A percentile compares a stretch with the other conserved stretches of the same genome.
phyloP scores from a whole-genome alignment of 495 filamentous ascomycete genomes.

The Annulohypoxylon maeteangense region DNA sequence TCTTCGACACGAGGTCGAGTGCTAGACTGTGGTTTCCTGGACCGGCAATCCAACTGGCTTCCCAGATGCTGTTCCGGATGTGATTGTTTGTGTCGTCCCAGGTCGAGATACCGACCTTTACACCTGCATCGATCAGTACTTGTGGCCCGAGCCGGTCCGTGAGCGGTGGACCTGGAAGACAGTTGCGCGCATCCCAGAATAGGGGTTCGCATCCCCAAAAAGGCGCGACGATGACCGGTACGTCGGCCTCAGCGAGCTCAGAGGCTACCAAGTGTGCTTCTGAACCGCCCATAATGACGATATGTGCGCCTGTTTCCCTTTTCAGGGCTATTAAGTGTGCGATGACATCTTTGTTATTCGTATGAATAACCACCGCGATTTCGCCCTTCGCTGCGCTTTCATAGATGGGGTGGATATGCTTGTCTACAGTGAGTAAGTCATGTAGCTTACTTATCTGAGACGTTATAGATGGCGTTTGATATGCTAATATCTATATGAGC shows the following conservation, averaged over 20 bases:
- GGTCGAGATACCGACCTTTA: constrained; percentile 39
- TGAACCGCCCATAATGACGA: constrained; percentile 30
- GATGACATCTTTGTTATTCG: constrained; percentile 37
- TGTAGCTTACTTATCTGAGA: constrained; percentile 30
- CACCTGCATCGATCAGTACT: constrained; percentile 51
- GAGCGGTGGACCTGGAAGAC: constrained; percentile 48
- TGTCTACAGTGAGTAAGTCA: constrained; percentile 31
- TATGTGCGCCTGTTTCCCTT: constrained; percentile 31
- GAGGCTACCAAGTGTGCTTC: constrained; percentile 48
- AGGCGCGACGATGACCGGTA: constrained; percentile 53
- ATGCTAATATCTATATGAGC: constrained; percentile 5
- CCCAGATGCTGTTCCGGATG: constrained; percentile 37
- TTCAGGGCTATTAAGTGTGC: constrained; percentile 34
- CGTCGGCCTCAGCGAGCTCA: constrained; percentile 51
- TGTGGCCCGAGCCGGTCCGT: constrained; percentile 47
- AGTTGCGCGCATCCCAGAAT: constrained; percentile 34
- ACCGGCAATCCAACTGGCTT: constrained; percentile 39
- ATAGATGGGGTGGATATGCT: constrained; percentile 29
- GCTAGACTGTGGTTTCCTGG: constrained; percentile 25
- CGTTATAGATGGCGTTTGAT: constrained; percentile 28
- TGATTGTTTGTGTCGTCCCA: constrained; percentile 37
- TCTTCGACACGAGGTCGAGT: constrained; percentile 49
- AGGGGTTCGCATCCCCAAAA: constrained; percentile 40
- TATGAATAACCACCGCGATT: constrained; percentile 30
- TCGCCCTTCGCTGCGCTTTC: constrained; percentile 26